A percentile compares a stretch with the other conserved stretches of the same genome.
Conservation (phyloP, 495 filamentous ascomycete genomes). For the Tuber melanosporum region DNA sequence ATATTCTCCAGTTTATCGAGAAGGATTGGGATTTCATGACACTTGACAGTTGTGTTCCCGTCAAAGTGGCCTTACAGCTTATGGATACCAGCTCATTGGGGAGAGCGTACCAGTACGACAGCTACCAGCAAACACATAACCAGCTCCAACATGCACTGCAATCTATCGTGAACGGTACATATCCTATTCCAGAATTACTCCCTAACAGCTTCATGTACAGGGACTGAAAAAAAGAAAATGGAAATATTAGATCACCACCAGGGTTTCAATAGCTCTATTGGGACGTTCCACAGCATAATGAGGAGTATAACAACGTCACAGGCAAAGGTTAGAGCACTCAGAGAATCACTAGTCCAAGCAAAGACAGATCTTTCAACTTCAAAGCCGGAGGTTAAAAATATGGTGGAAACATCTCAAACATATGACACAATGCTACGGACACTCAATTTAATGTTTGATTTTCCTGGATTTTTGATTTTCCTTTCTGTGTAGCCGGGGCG, state of each 20-base stretch:
- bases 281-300: slow-evolving; percentile 97
- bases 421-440: slow-evolving; percentile 88
- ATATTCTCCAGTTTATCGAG: slow-evolving; percentile 66
- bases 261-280: slow-evolving; percentile 97
- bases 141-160: slow-evolving; percentile 86
- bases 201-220: slow-evolving; percentile 5
- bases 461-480: neutral
- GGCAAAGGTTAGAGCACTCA: slow-evolving; percentile 70
- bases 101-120: slow-evolving; percentile 73
- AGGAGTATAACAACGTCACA: slow-evolving; percentile 85
- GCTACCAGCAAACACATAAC: slow-evolving; percentile 72
- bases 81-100: slow-evolving; percentile 92
- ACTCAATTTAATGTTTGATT: slow-evolving; percentile 60
- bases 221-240: slow-evolving; percentile 9
- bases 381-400: slow-evolving; percentile 82
- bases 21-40: slow-evolving; percentile 88
- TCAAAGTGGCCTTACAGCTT: slow-evolving; percentile 85
- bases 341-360: slow-evolving; percentile 72
- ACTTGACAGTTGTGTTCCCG: slow-evolving; percentile 76
- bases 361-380: slow-evolving; percentile 76
- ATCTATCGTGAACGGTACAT: slow-evolving; percentile 74
- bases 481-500: neutral
- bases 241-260: slow-evolving; percentile 74
- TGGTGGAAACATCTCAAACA: slow-evolving; percentile 76
- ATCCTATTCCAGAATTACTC: neutral